These are phyloP conservation scores for Exsudoporus frostii DNA, from an alignment of 768 basidiomycete genomes.

Conservation along the genomic window DNA sequence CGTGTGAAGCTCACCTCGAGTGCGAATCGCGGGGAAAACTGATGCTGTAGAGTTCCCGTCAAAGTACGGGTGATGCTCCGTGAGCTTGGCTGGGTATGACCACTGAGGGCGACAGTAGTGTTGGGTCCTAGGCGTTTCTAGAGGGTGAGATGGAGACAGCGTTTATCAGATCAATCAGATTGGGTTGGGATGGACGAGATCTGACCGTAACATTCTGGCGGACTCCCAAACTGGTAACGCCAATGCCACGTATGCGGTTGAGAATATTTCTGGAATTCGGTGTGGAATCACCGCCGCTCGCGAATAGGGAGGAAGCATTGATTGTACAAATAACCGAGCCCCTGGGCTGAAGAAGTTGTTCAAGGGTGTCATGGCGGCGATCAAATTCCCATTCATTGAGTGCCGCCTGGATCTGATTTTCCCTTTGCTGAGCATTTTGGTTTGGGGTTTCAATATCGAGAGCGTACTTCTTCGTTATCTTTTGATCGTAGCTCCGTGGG, in stretches of 20 bases:
- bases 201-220: slow-evolving; percentile 46
- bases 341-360: slow-evolving; percentile 42
- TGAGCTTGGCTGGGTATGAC: slow-evolving; percentile 32
- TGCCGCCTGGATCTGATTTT: slow-evolving; percentile 45
- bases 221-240: slow-evolving; percentile 35
- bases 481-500: slow-evolving; percentile 42
- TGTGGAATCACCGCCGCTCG: slow-evolving; percentile 30
- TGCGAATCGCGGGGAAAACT: slow-evolving; percentile 63
- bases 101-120: slow-evolving; percentile 41
- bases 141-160: slow-evolving; percentile 14
- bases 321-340: slow-evolving; percentile 45
- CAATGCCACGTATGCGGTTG: slow-evolving; percentile 37
- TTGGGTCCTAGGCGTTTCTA: slow-evolving; percentile 49
- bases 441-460: slow-evolving; percentile 17
- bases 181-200: slow-evolving; percentile 8
- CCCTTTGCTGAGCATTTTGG: slow-evolving; percentile 21
- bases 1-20: slow-evolving; percentile 39
- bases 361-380: slow-evolving; percentile 35
- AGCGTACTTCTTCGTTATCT: slow-evolving; percentile 46
- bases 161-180: slow-evolving; percentile 22
- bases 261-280: slow-evolving; percentile 27
- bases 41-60: slow-evolving; percentile 70
- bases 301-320: slow-evolving; percentile 49
- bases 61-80: slow-evolving; percentile 40
- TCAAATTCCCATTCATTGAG: slow-evolving; percentile 41